These are phyloP conservation scores for Dimargaris cristalligena DNA, from an alignment of 192 early-diverging fungal species.

Conservation along the genomic window DNA sequence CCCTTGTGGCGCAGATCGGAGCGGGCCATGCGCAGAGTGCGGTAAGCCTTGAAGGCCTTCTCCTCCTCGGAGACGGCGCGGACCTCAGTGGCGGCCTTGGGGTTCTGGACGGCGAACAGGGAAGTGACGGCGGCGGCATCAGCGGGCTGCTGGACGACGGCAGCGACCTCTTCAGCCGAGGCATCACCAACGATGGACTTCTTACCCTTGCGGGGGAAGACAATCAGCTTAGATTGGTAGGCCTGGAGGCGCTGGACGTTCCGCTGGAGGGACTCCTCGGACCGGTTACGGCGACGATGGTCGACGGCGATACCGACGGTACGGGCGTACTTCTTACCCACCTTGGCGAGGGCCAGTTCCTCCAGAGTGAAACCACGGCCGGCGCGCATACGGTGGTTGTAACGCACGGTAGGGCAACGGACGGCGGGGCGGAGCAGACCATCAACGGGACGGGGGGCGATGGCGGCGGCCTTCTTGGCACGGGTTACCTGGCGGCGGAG, in stretches of 20 bases:
- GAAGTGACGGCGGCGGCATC: too few relatives aligned
- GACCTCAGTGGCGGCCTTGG: constrained; percentile 27
- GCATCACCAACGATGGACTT: constrained; percentile 41
- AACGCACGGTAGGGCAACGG: constrained; percentile 88
- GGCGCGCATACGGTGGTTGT: constrained; percentile 92
- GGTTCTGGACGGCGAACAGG: constrained; percentile 17
- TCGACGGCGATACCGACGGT: constrained; percentile 94
- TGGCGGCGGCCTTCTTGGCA: constrained; percentile 84
- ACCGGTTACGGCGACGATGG: constrained; percentile 90
- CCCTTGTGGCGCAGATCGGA: constrained; percentile 13
- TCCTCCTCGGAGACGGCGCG: constrained; percentile 34
- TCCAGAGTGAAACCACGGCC: constrained; percentile 98
- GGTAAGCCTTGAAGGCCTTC: constrained; percentile 29
- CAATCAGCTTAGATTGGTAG: constrained; percentile 87
- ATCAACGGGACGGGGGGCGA: constrained; percentile 94
- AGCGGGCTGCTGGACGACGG: background rate
- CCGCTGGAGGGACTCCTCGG: constrained; percentile 77
- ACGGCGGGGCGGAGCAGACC: constrained; percentile 91
- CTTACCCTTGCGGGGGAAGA: constrained; percentile 88
- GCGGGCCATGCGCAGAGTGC: constrained; percentile 30
- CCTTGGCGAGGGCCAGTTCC: constrained; percentile 92
- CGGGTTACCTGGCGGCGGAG: constrained; percentile 72
- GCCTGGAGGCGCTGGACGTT: constrained; percentile 89
- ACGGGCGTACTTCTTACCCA: constrained; percentile 82
- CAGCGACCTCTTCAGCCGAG: constrained; percentile 11